Evolutionary conservation across 148 eudicot genomes (phyloP).

Genomic region (Rheum nobile): DNA sequence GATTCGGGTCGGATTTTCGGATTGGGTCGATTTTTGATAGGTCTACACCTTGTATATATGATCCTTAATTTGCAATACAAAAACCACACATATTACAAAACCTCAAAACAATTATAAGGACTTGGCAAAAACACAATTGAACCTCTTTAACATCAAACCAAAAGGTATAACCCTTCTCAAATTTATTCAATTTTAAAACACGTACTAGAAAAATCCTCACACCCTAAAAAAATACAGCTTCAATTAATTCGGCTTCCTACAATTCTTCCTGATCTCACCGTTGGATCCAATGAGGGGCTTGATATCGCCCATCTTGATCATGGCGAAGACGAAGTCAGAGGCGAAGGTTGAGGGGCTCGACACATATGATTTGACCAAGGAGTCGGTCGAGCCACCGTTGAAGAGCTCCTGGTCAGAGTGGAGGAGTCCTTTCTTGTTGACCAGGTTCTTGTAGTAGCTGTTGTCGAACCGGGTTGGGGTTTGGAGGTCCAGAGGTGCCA

Average conservation of each 20-base stretch:
- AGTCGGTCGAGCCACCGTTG: constrained; percentile 47
- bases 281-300: constrained; percentile 48
- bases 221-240: background rate
- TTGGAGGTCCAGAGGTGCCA: constrained; percentile 39
- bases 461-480: constrained; percentile 40
- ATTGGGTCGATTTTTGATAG: no score
- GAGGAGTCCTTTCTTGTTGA: constrained; percentile 33
- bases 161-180: background rate
- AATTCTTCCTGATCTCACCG: constrained; percentile 61
- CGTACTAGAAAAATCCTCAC: background rate
- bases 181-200: background rate
- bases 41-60: background rate
- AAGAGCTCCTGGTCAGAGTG: constrained; percentile 54
- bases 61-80: background rate
- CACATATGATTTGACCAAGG: constrained; percentile 24
- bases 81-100: background rate
- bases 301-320: constrained; percentile 59
- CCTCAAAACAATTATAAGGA: background rate
- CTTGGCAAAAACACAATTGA: background rate
- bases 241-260: constrained; percentile 37
- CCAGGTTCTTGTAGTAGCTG: constrained; percentile 27
- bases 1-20: no score
- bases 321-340: constrained; percentile 34
- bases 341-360: constrained; percentile 14
- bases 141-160: background rate